phyloP scores from a whole-genome alignment of 78 protist species.

The Dictyostelium capitatum region DNA sequence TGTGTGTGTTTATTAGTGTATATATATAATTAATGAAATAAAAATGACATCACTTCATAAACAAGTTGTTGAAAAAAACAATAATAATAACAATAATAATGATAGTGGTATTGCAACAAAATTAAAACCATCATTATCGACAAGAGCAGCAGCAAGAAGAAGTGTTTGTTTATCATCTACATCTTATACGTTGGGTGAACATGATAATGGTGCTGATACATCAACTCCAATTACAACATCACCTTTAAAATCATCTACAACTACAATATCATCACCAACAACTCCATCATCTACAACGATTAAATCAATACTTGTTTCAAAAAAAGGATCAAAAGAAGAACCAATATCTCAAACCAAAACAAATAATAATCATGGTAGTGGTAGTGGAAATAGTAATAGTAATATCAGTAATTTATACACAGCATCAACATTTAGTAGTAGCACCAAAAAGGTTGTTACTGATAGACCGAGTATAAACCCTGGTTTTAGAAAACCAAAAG shows the following conservation, averaged over 20 bases:
- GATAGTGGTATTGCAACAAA: slow-evolving; percentile 2
- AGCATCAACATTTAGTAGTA: background rate
- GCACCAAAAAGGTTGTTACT: background rate
- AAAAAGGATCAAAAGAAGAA: slow-evolving; percentile 6
- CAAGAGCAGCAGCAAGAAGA: slow-evolving; percentile 63
- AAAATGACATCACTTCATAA: slow-evolving; percentile 46
- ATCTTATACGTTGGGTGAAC: background rate
- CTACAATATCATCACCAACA: background rate
- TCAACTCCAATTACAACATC: background rate
- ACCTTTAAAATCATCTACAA: background rate
- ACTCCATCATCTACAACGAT: background rate
- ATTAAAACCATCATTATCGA: slow-evolving; percentile 49
- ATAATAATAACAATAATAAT: slow-evolving; percentile 12
- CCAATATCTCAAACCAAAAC: background rate
- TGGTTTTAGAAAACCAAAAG: slow-evolving; percentile 59
- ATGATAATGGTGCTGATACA: background rate
- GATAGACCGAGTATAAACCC: slow-evolving; percentile 77
- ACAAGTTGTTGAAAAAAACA: slow-evolving; percentile 17
- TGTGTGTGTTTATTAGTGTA: too few species aligned
- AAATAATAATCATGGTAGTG: background rate
- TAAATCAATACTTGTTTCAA: slow-evolving; percentile 19
- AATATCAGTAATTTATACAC: background rate
- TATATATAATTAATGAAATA: background rate
- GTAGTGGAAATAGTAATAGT: background rate
- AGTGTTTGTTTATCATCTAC: slow-evolving; percentile 55